Base-by-base conservation (phyloP, 2,329 filamentous ascomycete species). In the Ilyonectria robusta region DNA sequence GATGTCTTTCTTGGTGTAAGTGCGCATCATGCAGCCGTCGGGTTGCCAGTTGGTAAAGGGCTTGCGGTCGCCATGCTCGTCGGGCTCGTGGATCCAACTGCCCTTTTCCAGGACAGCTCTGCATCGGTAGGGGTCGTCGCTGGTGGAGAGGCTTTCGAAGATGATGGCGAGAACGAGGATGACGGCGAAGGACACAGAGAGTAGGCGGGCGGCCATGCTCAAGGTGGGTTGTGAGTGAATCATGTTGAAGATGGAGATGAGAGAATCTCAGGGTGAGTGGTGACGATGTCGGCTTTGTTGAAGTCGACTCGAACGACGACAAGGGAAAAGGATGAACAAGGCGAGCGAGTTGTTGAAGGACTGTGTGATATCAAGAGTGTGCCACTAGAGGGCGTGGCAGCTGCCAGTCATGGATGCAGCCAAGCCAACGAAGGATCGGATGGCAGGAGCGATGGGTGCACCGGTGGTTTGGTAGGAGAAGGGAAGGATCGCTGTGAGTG, bases 41-140 rank as follows among this genome's bases (percentile, higher is more conserved):
- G 89, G 86, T 63, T 90, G 87, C 89, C 89, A 91, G 69, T 84
- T 82, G 37, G 81, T 78, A 70, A 84, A 86, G 0, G 77, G 61
- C 71, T 68, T 46, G 72, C 64, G 66, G 66, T 70, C 67, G 70
- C 75, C 73, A 65, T 75, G 71, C 44, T 67, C 70, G 60, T 77
- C 76, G 44, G 74, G 78, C 29, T 76, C 77, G 72, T 75, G 74
- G 68, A 77, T 65, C 88, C 89, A 91, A 69, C 81, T 80, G 35
- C 88, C 89, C 70, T 83, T 78, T 44, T 81, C 82, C 6, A 87
- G 78, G 33, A 90, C 79, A 5, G 84, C 84, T 19, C 78, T 76
- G 75, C 89, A 91, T 78, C 87, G 86, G 73, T 84, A 85, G 0
- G 86, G 85, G 68, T 90, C 88, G 3, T 70, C 59, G 0, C 40